Base-by-base conservation (phyloP, 2,329 filamentous ascomycete species). In the Cercospora brassicicola region DNA sequence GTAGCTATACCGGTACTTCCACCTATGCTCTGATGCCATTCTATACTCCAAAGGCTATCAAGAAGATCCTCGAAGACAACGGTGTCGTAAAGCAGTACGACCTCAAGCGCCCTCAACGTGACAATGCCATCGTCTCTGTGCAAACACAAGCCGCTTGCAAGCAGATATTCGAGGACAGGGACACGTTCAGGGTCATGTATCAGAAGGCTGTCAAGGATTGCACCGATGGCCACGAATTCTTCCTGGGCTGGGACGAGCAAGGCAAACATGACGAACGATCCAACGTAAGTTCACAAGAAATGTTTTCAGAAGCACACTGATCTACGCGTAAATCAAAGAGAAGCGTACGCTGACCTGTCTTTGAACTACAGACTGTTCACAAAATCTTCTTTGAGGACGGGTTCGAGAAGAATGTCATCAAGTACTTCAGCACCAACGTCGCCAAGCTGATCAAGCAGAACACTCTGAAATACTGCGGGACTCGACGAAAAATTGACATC, bases 141-240 rank as follows among this genome's bases (percentile, higher is more conserved):
- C 81, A 85, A 59, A 85, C 84, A 0, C 81, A 84, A 64, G 81
- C 81, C 71, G 84, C 81, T 5, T 85, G 83, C 72, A 84, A 84
- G 71, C 80, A 79, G 64, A 79, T 84, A 9, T 84, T 85, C 64
- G 79, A 82, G 64, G 84, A 86, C 66, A 79, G 80, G 11, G 81
- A 83, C 18, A 83, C 73, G 67, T 86, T 86, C 76, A 79, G 79
- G 2, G 79, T 82, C 48, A 83, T 85, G 79, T 83, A 68, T n/a
- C 67, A 65, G 20, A 42, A 57, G 15, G 64, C 64, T 23, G 56
- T 65, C 11, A 60, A 26, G 72, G 77, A 81, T 33, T 80, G 80
- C 62, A 83, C 81, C 4, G 77, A 80, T 59, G 82, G 82, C 0
- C 82, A 85, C 67, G 83, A 83, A 64, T 83, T 83, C 72, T 76